phyloP scores from a whole-genome alignment of 2,329 filamentous ascomycete species.

The Cryphonectria japonica region DNA sequence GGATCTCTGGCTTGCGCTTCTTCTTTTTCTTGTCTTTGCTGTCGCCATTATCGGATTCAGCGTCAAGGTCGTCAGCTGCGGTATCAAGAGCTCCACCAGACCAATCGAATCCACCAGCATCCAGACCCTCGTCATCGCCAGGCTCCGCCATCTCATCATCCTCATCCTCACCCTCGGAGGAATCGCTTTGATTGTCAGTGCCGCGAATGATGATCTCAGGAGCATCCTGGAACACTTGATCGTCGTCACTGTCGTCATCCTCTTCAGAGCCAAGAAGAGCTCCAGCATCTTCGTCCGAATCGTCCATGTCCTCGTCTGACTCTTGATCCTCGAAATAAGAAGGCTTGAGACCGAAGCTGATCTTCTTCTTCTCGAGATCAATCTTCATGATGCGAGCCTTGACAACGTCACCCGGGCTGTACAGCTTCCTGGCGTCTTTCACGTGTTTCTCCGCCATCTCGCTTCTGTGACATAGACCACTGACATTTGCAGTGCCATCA shows the following conservation, averaged over 20 bases:
- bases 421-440: slow-evolving; percentile 84
- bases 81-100: slow-evolving; percentile 69
- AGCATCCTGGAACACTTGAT: slow-evolving; percentile 54
- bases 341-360: slow-evolving; percentile 91
- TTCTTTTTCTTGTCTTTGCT: slow-evolving; percentile 65
- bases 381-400: slow-evolving; percentile 88
- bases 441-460: slow-evolving; percentile 87
- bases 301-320: slow-evolving; percentile 51
- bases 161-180: slow-evolving; percentile 46
- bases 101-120: slow-evolving; percentile 85
- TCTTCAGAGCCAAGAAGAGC: slow-evolving; percentile 43
- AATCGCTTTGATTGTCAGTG: slow-evolving; percentile 44
- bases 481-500: slow-evolving; percentile 84
- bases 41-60: slow-evolving; percentile 45
- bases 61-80: slow-evolving; percentile 55
- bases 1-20: slow-evolving; percentile 74
- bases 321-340: slow-evolving; percentile 76
- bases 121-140: slow-evolving; percentile 58
- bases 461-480: slow-evolving; percentile 88
- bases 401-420: slow-evolving; percentile 87
- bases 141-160: slow-evolving; percentile 39
- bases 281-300: slow-evolving; percentile 48
- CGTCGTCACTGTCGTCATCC: slow-evolving; percentile 53
- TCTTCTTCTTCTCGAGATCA: slow-evolving; percentile 72
- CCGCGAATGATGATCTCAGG: slow-evolving; percentile 47